A percentile compares a stretch with the other conserved stretches of the same genome.
Evolutionary conservation across 2,329 filamentous ascomycete genomes (phyloP).

Genomic region (Cladosporium phlei): DNA sequence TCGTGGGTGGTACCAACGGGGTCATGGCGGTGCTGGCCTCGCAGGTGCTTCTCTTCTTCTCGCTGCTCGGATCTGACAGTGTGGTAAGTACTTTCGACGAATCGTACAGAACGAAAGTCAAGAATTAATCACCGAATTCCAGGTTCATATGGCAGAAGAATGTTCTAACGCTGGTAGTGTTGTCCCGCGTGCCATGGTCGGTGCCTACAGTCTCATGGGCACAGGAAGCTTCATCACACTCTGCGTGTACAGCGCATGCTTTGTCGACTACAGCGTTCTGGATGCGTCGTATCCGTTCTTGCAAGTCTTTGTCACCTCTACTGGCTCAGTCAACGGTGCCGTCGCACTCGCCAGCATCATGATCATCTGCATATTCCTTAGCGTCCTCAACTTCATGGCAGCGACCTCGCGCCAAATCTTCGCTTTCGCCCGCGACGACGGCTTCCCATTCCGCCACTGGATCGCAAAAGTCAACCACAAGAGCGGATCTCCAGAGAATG

Average conservation of each 20-base stretch:
- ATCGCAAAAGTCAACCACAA: conserved; percentile 21
- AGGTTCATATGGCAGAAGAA: conserved; percentile 31
- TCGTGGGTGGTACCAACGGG: neutral
- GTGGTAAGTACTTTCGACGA: conserved; percentile 13
- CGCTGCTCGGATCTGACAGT: conserved; percentile 23
- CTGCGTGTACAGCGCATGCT: conserved; percentile 20
- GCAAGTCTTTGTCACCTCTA: conserved; percentile 23
- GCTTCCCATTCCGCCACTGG: conserved; percentile 21
- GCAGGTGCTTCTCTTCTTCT: conserved; percentile 5
- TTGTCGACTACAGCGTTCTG: conserved; percentile 18
- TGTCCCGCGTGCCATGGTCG: conserved; percentile 30
- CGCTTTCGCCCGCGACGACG: conserved; percentile 38
- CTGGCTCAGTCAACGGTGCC: conserved; percentile 20
- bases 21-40: conserved; percentile 2
- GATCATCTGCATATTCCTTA: conserved; percentile 22
- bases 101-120: too few relatives aligned
- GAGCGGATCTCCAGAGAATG: conserved; percentile 25
- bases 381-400: conserved; percentile 17
- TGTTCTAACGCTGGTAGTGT: conserved; percentile 23
- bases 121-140: neutral
- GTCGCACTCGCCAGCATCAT: conserved; percentile 22
- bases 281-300: conserved; percentile 20
- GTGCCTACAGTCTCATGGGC: conserved; percentile 25
- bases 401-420: conserved; percentile 42
- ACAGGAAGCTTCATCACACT: conserved; percentile 19